A percentile compares a stretch with the other conserved stretches of the same genome.
Evolutionary conservation across 1,284 basidiomycete genomes (phyloP).

Genomic region (Melampsora americana): DNA sequence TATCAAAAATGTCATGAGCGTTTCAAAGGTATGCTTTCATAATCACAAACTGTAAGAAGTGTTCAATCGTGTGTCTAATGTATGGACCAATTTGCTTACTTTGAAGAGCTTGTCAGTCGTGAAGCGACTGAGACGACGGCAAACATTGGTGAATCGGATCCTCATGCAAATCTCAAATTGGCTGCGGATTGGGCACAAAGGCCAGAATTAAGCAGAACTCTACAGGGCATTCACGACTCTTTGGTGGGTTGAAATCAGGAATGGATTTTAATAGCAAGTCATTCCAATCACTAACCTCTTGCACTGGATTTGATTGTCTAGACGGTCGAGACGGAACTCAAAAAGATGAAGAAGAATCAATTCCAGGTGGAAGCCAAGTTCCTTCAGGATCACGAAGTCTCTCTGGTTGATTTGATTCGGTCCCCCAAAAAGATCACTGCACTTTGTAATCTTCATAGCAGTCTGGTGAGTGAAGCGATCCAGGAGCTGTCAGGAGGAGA

Average conservation of each 20-base stretch:
- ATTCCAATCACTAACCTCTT: constrained; percentile 19
- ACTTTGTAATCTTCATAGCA: constrained; percentile 77
- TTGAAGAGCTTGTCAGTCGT: constrained; percentile 47
- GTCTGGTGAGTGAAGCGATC: constrained; percentile 65
- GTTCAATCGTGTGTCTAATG: not conserved
- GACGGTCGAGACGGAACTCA: constrained; percentile 5
- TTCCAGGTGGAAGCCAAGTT: constrained; percentile 69
- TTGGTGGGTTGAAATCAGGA: constrained; percentile 51
- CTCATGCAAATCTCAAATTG: constrained; percentile 54
- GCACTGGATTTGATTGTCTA: not conserved
- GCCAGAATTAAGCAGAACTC: constrained; percentile 69
- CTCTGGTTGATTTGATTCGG: constrained; percentile 68
- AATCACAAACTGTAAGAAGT: not conserved
- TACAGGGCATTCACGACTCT: constrained; percentile 62
- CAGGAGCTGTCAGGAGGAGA: not conserved
- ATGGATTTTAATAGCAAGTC: not conserved
- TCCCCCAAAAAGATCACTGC: constrained; percentile 72
- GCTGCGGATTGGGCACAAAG: constrained; percentile 82
- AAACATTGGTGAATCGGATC: not conserved
- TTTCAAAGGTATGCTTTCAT: constrained; percentile 62
- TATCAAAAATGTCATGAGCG: constrained; percentile 88
- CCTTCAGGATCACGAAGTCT: constrained; percentile 61
- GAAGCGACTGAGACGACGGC: constrained; percentile 45
- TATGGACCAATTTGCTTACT: not conserved
- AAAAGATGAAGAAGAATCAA: constrained; percentile 58